Evolutionary conservation across 2,329 filamentous ascomycete species (phyloP), one percentile per base, ranked within the genome.

Genomic region (Trichoderma pleuroti): DNA sequence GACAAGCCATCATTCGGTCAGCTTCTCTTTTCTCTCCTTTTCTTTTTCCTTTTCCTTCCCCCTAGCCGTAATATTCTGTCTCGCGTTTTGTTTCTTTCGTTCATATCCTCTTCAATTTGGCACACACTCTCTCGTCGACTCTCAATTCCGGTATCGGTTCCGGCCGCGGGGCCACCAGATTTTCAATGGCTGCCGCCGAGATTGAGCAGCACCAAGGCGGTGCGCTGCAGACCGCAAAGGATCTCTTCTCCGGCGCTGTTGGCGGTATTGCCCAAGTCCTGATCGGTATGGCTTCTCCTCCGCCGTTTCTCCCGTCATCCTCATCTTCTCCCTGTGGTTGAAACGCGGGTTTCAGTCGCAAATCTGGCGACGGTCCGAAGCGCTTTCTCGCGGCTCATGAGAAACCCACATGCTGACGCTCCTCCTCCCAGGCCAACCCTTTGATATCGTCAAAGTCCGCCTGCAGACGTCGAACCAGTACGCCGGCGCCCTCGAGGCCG

Each of bases 361-460:
- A 16, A 34, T 52, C 9, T 56, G 42, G 67, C 67, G 67, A 70
- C 67, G 67, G 49, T 63, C 67, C 67, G 67, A 42, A 24, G 62
- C 59, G 52, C 68, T 57, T 62, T 46, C 36, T 62, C 6, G 42
- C 66, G 66, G 66, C 66, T 61, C 56, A 68, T 52, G 21, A 32
- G 5, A 39, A 18, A 10, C 28, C 9, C 42, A 56, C n/a, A 34
- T 6, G 54, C 69, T 73, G 42, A 74, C 72, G 68, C 68, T 56
- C 39, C 66, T 46, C 12, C 49, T 77, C 12, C 49, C 77, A 91
- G 89, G 89, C 77, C 89, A 91, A 80, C 89, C 89, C 71, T 91
- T 91, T 80, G 95, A 98, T 85, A 98, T 98, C 74, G 91, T 99
- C 84, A 99, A 99, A 84, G 96, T 99, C 77, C 93, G 96, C 70